Base-by-base conservation (phyloP, 768 basidiomycete species). In the Punctularia strigosozonata region DNA sequence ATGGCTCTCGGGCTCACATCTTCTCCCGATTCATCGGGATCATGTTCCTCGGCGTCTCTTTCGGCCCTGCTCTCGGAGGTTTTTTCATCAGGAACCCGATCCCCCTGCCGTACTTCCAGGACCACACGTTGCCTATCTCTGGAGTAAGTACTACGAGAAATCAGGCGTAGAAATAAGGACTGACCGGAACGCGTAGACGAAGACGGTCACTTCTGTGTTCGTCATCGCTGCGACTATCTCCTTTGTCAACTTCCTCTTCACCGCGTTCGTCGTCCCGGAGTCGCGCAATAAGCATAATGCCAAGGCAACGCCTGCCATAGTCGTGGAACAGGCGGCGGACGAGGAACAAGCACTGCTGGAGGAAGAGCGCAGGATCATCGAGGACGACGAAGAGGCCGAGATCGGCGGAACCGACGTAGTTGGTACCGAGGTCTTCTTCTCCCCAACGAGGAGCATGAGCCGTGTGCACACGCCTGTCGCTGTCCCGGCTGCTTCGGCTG, bases 1-100 rank as follows among this genome's bases (percentile, higher is more conserved):
- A 75, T 31, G 86, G 85, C 31, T 87, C 86, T 6, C 75, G 85
- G 30, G 72, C 86, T 1, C 67, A 74, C 28, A 74, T 63, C 25
- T 63, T 56, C 43, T 56, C 49, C 37, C 77, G 80, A 4, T 70
- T 89, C 36, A 71, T 75, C 41, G 90, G 89, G 3, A 75, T 86
- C 40, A 67, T 80, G 34, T 87, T 77, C 61, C 56, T 79, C 25
- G 90, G 89, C 4, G 66, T 91, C 40, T 76, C 89, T 0, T 49
- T 76, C 2, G 90, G 90, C 1, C 89, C 90, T 20, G 71, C 77
- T 54, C 68, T 91, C 40, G 66, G 80, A 19, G 62, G 64, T 24
- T 61, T 65, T 48, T 44, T 77, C 37, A 71, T 78, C 49, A 56
- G 57, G 13, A 58, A 69, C 43, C 66, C 72, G 5, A 43, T 63